Conservation (phyloP, 805 yeast species). For the Hanseniaspora meyeri region DNA sequence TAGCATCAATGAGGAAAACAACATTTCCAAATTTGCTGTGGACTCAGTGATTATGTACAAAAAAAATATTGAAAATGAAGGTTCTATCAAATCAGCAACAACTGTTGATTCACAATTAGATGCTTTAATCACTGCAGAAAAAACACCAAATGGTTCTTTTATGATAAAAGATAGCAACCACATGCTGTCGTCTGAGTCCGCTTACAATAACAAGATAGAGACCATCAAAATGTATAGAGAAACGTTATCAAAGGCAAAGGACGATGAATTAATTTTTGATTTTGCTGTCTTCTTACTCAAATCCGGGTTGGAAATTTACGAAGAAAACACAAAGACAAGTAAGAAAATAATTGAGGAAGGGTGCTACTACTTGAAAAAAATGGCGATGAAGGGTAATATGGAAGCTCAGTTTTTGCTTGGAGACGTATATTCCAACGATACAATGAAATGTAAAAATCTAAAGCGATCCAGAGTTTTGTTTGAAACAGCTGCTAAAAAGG, state of each 20-base stretch:
- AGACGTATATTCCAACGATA: conserved; percentile 81
- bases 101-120: neutral
- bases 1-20: neutral
- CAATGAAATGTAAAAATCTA: conserved; percentile 66
- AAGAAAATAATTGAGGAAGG: conserved; percentile 67
- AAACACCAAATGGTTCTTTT: neutral
- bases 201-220: conserved; percentile 28
- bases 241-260: conserved; percentile 49
- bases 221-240: conserved; percentile 41
- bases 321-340: conserved; percentile 24
- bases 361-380: conserved; percentile 48
- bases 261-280: conserved; percentile 76
- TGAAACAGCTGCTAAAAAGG: conserved; percentile 84
- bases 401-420: conserved; percentile 88
- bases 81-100: neutral
- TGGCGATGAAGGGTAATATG: conserved; percentile 66
- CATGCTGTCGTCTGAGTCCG: conserved; percentile 17
- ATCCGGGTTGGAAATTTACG: conserved; percentile 52
- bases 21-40: neutral
- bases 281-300: conserved; percentile 85
- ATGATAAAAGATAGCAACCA: neutral
- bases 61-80: neutral
- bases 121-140: neutral
- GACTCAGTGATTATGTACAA: neutral
- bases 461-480: conserved; percentile 66